Evolutionary conservation across 257 asterid species (phyloP).

Genomic region (Thymus quinquecostatus): DNA sequence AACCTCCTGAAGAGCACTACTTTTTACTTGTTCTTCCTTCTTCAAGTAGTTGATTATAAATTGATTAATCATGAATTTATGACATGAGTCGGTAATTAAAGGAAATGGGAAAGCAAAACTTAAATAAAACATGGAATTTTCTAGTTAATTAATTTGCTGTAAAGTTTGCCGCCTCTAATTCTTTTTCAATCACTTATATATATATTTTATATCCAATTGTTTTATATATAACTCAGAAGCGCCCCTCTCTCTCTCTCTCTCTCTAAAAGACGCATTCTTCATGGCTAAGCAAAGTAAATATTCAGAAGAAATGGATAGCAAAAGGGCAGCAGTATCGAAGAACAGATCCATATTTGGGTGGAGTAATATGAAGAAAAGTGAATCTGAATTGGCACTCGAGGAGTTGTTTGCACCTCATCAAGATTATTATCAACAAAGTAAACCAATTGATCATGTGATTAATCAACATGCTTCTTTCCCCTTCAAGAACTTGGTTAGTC

Average conservation of each 20-base stretch:
- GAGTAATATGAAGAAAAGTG: conserved; percentile 53
- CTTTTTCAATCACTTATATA: too few species aligned
- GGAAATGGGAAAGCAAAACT: too few species aligned
- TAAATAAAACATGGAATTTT: too few species aligned
- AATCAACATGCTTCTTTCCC: conserved; percentile 23
- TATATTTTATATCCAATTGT: too few species aligned
- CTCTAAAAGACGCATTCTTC: conserved; percentile 26
- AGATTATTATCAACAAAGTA: conserved; percentile 18
- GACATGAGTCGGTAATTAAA: too few species aligned
- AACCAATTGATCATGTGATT: conserved; percentile 19
- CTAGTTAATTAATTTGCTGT: too few species aligned
- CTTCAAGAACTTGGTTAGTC: conserved; percentile 35
- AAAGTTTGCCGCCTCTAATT: too few species aligned
- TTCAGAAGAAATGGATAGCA: conserved; percentile 28
- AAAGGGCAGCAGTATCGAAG: conserved; percentile 19
- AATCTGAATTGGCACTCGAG: conserved; percentile 50
- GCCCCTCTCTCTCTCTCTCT: conserved; percentile 1
- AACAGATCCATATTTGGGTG: conserved; percentile 32
- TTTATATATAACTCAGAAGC: too few species aligned
- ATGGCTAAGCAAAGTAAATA: conserved; percentile 28
- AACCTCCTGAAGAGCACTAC: too few species aligned
- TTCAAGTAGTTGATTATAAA: too few species aligned
- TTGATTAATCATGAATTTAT: too few species aligned
- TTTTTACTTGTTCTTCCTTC: too few species aligned
- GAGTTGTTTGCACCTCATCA: conserved; percentile 37